Percentiles rank a stretch among this genome's conserved stretches.
Evolutionary conservation across 75 land plant species (phyloP).

Genomic region (Picea sitchensis): DNA sequence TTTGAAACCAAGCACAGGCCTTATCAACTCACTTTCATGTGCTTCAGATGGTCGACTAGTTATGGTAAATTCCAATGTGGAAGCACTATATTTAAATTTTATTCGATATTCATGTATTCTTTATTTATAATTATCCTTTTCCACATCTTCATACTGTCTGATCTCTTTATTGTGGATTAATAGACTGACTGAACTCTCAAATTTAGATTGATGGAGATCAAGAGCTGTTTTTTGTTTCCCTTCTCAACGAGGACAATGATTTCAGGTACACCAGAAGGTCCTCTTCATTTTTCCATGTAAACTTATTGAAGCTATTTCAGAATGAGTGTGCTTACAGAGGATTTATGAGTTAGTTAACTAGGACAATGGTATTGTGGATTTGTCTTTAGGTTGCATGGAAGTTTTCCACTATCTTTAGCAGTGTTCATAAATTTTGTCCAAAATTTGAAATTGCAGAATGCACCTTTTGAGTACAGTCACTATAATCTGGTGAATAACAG

Average conservation of each 20-base stretch:
- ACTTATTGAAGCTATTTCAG: not conserved
- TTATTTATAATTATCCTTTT: not conserved
- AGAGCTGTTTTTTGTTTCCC: slow-evolving; percentile 28
- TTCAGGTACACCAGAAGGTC: slow-evolving; percentile 20
- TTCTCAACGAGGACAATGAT: slow-evolving; percentile 34
- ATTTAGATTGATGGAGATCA: slow-evolving; percentile 26
- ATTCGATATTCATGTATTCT: not conserved
- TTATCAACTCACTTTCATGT: slow-evolving; percentile 28
- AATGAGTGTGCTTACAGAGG: not conserved
- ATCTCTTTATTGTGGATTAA: not conserved
- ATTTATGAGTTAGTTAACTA: not conserved
- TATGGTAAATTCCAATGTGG: slow-evolving; percentile 41
- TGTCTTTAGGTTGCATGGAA: not conserved
- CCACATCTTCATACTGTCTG: not conserved
- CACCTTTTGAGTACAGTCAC: no score
- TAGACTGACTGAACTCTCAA: slow-evolving; percentile 3
- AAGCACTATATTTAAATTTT: not conserved
- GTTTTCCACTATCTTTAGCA: not conserved
- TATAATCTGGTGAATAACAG: no score
- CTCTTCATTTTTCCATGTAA: slow-evolving; percentile 6
- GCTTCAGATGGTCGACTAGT: slow-evolving; percentile 64
- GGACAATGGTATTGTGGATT: not conserved
- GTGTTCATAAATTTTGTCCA: not conserved
- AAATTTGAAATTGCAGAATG: not conserved
- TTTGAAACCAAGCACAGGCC: slow-evolving; percentile 28